Evolutionary conservation across 306 rosid species (phyloP).

Genomic region (Prosopis cineraria): DNA sequence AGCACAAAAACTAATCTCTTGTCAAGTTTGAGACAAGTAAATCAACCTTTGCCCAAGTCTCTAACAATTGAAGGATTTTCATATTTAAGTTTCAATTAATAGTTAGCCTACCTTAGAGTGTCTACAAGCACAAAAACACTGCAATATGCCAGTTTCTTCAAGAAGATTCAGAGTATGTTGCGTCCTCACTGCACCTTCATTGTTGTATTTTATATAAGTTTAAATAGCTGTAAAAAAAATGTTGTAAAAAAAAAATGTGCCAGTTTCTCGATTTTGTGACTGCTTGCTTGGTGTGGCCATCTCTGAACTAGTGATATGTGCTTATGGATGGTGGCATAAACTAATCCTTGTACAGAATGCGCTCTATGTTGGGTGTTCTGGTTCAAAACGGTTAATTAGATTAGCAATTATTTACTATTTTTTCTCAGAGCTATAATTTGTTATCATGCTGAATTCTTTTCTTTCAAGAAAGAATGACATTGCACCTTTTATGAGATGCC

Average conservation of each 20-base stretch:
- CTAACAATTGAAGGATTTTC: not conserved
- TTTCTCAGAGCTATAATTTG: not conserved
- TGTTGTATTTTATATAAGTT: not conserved
- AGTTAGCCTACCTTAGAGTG: not conserved
- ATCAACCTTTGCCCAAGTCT: not conserved
- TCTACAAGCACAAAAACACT: too few species aligned
- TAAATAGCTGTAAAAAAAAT: not conserved
- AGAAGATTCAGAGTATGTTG: too few species aligned
- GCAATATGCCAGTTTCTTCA: too few species aligned
- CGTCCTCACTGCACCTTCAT: too few species aligned
- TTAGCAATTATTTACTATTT: not conserved
- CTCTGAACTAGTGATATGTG: not conserved
- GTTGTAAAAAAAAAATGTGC: too few species aligned
- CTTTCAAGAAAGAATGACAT: constrained; percentile 1
- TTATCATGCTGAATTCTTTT: constrained; percentile 5
- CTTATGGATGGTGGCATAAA: not conserved
- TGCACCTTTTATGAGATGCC: constrained; percentile 10
- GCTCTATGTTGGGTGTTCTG: not conserved
- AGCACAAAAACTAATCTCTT: too few species aligned
- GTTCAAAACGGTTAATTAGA: not conserved
- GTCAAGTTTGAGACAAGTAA: not conserved
- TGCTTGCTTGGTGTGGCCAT: not conserved
- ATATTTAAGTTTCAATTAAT: not conserved
- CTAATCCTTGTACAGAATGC: not conserved
- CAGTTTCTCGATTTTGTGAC: not conserved